Percentiles rank a stretch among this genome's conserved stretches.
phyloP scores from a whole-genome alignment of 345 rosid genomes.

The Cardamine chenopodiifolia region DNA sequence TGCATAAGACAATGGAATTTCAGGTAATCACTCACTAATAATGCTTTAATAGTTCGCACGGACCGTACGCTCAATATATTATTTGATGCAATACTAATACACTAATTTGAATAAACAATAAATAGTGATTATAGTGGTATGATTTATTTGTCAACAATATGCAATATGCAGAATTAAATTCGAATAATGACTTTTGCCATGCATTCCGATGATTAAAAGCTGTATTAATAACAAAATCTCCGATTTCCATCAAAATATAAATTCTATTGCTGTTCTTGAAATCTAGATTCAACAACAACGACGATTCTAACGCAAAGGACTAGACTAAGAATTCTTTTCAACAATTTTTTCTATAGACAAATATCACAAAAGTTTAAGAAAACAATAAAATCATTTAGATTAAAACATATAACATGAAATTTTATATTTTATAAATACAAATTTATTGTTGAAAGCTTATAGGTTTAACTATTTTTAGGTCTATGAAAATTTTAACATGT shows the following conservation, averaged over 20 bases:
- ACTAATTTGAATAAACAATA: background rate
- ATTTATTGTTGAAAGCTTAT: background rate
- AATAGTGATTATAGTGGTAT: background rate
- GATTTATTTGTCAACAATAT: background rate
- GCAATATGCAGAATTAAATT: background rate
- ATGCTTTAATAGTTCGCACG: constrained; percentile 16
- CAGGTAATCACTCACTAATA: constrained; percentile 29
- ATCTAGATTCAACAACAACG: too few relatives aligned
- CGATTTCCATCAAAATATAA: too few relatives aligned
- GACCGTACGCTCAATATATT: background rate
- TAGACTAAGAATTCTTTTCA: too few relatives aligned
- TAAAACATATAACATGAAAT: too few relatives aligned
- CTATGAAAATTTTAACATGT: too few relatives aligned
- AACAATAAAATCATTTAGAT: background rate
- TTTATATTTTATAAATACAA: too few relatives aligned
- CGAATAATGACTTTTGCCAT: background rate
- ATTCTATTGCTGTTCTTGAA: too few relatives aligned
- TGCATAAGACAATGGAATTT: constrained; percentile 13
- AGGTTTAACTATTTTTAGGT: background rate
- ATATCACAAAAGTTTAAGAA: background rate
- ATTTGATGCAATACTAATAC: background rate
- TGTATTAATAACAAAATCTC: too few relatives aligned
- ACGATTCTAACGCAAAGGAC: too few relatives aligned
- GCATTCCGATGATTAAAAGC: too few relatives aligned
- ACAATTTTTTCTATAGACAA: background rate